Percentiles rank a stretch among this genome's conserved stretches.
These are phyloP conservation scores for Populus ilicifolia DNA, from an alignment of 345 rosid genomes.

Conservation along the genomic window DNA sequence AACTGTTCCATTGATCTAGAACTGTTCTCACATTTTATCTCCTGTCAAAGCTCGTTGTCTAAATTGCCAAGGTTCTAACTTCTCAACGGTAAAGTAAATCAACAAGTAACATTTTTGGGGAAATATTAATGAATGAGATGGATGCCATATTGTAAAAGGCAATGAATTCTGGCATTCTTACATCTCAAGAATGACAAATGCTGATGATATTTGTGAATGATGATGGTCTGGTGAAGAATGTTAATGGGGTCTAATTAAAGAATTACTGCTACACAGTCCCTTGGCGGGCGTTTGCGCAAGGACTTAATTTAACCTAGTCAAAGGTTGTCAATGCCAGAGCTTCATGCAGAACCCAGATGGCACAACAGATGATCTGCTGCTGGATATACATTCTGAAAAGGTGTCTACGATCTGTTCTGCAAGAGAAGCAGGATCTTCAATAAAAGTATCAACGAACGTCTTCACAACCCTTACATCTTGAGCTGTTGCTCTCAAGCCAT, in stretches of 20 bases:
- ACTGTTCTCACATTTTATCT: too few relatives aligned
- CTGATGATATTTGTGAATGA: slow-evolving; percentile 23
- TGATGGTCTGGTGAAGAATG: slow-evolving; percentile 27
- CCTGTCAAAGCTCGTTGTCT: too few relatives aligned
- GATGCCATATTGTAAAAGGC: slow-evolving; percentile 4
- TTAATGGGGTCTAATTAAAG: slow-evolving; percentile 33
- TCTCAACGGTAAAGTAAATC: too few relatives aligned
- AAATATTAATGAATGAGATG: slow-evolving; percentile 3
- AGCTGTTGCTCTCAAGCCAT: slow-evolving; percentile 74
- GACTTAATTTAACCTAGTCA: slow-evolving; percentile 1
- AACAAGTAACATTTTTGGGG: too few relatives aligned
- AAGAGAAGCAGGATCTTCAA: slow-evolving; percentile 70
- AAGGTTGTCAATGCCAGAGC: slow-evolving; percentile 71
- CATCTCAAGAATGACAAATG: slow-evolving; percentile 33
- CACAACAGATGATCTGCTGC: slow-evolving; percentile 51
- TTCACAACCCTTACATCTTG: slow-evolving; percentile 80
- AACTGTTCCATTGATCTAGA: slow-evolving; percentile 10
- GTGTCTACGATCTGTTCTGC: slow-evolving; percentile 91
- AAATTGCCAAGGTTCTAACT: too few relatives aligned
- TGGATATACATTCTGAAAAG: slow-evolving; percentile 65
- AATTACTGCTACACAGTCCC: slow-evolving; percentile 38
- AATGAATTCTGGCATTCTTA: slow-evolving; percentile 30
- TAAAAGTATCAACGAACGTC: slow-evolving; percentile 65
- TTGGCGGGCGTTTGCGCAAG: slow-evolving; percentile 7
- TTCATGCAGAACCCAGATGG: slow-evolving; percentile 83